A percentile compares a stretch with the other conserved stretches of the same genome.
phyloP scores from a whole-genome alignment of 352 stramenopile species.

The Globisporangium cylindrosporum region DNA sequence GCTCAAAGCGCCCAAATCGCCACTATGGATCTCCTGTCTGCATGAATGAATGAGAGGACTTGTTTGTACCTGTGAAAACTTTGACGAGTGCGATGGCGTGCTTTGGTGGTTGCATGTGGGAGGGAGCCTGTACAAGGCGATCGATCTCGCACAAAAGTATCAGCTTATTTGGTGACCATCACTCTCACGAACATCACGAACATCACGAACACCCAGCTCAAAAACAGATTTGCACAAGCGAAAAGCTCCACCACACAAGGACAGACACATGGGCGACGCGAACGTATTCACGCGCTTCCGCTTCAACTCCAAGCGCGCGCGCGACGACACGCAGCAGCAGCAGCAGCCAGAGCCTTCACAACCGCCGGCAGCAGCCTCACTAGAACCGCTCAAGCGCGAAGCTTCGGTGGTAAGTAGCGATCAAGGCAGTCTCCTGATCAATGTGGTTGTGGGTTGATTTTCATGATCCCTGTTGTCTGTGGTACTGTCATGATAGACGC shows the following conservation, averaged over 20 bases:
- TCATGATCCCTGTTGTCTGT: neutral
- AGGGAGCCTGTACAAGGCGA: no score
- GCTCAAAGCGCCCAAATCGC: no score
- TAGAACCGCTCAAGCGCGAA: neutral
- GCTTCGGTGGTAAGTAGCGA: neutral
- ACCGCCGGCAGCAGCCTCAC: conserved; percentile 1
- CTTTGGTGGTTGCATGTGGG: no score
- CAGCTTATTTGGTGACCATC: neutral
- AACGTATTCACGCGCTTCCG: conserved; percentile 61
- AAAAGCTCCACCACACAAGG: neutral
- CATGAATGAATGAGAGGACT: no score
- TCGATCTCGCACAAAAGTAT: neutral
- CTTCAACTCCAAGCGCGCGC: conserved; percentile 51
- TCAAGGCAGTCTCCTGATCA: neutral
- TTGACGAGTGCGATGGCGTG: no score
- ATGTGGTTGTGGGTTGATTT: neutral
- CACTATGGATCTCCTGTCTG: no score
- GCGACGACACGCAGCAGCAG: conserved; percentile 12
- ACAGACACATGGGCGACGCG: neutral
- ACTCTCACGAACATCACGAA: neutral
- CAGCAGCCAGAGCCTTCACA: conserved; percentile 1
- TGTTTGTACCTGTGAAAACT: no score
- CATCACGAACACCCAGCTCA: neutral
- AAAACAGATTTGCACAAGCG: neutral
- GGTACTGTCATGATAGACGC: neutral